Percentiles rank a stretch among this genome's conserved stretches.
These are phyloP conservation scores for Schizophyllum commune DNA, from an alignment of 1,284 basidiomycete genomes.

Conservation along the genomic window DNA sequence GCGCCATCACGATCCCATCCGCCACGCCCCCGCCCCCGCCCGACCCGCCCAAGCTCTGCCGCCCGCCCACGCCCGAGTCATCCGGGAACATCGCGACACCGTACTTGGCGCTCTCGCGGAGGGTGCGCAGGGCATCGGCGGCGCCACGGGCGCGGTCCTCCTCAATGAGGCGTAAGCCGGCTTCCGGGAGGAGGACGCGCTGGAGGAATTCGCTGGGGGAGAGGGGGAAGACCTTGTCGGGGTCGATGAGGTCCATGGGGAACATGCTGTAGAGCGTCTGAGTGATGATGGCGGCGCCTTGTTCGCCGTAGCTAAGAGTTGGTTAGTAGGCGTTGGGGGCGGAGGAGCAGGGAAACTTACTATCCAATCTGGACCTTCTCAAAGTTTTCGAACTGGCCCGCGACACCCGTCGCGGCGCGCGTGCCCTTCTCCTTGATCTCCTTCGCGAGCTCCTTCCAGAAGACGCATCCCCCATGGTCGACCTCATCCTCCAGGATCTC, in stretches of 20 bases:
- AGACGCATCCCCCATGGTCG: constrained; percentile 46
- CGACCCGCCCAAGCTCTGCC: constrained; percentile 15
- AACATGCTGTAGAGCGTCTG: constrained; percentile 71
- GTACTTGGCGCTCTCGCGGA: constrained; percentile 67
- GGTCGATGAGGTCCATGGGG: constrained; percentile 49
- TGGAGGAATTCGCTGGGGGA: constrained; percentile 65
- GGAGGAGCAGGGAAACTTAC: constrained; percentile 36
- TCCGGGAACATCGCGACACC: constrained; percentile 76
- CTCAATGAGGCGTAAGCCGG: constrained; percentile 62
- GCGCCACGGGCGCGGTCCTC: constrained; percentile 48
- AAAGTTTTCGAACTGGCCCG: constrained; percentile 67
- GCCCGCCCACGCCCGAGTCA: constrained; percentile 34
- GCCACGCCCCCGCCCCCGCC: constrained; percentile 30
- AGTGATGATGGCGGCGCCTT: constrained; percentile 68
- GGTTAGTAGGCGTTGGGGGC: background rate
- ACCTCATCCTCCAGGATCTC: constrained; percentile 38
- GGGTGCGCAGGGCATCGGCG: constrained; percentile 29
- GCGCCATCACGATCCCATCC: constrained; percentile 57
- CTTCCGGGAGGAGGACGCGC: constrained; percentile 68
- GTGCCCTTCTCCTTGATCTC: constrained; percentile 57
- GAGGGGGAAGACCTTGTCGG: constrained; percentile 47
- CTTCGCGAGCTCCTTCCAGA: constrained; percentile 59
- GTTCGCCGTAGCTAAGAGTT: constrained; percentile 63
- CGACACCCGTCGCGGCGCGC: constrained; percentile 55
- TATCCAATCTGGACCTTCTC: constrained; percentile 76